Evolutionary conservation across 208 protist species (phyloP).

Genomic region (Leishmania amazonensis): DNA sequence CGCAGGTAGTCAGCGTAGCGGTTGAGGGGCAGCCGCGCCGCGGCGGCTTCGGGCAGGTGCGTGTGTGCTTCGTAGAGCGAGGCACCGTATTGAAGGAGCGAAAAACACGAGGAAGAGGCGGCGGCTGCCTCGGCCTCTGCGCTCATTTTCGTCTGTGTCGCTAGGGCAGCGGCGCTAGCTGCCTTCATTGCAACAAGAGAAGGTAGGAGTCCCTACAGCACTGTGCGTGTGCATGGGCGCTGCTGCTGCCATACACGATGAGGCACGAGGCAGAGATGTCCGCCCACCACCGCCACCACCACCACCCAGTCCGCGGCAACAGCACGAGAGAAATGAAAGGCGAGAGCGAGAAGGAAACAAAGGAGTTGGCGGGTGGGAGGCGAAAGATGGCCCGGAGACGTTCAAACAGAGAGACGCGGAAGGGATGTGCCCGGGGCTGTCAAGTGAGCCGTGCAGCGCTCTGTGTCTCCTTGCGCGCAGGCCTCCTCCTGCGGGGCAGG

Average conservation of each 20-base stretch:
- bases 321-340: not conserved
- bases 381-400: not conserved
- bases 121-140: conserved; percentile 1
- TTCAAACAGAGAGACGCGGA: not conserved
- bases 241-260: not conserved
- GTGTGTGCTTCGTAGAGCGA: conserved; percentile 44
- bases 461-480: not conserved
- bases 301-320: not conserved
- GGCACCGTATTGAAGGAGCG: conserved; percentile 53
- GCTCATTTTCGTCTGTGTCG: not conserved
- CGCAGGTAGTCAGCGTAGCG: conserved; percentile 83
- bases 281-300: too few relatives aligned
- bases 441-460: not conserved
- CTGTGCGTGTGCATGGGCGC: not conserved
- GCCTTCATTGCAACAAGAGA: not conserved
- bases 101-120: not conserved
- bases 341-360: not conserved
- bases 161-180: too few relatives aligned
- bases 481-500: not conserved
- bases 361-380: not conserved
- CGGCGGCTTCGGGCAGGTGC: conserved; percentile 10
- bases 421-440: not conserved
- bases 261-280: not conserved
- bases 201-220: not conserved
- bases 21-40: conserved; percentile 40